phyloP scores from a whole-genome alignment of 2,329 filamentous ascomycete genomes.

The Pestalotiopsis sp. region DNA sequence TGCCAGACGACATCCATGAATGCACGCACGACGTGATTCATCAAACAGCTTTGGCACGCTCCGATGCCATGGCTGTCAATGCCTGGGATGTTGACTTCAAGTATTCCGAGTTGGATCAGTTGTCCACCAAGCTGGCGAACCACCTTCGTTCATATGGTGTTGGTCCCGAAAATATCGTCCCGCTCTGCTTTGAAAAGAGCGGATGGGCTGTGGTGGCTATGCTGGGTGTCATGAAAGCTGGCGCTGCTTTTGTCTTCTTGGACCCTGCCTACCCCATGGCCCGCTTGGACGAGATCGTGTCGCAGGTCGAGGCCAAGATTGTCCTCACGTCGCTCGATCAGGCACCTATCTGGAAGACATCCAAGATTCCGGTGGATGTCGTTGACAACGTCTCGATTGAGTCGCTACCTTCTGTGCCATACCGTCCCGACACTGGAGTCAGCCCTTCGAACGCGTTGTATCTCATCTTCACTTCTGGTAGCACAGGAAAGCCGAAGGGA shows the following conservation, averaged over 20 bases:
- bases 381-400: background rate
- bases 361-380: background rate
- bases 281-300: slow-evolving; percentile 9
- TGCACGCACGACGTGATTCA: slow-evolving; percentile 7
- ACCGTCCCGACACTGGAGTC: background rate
- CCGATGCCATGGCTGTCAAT: slow-evolving; percentile 20
- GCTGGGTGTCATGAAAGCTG: slow-evolving; percentile 26
- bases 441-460: slow-evolving; percentile 15
- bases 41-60: background rate
- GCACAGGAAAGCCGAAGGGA: slow-evolving; percentile 51
- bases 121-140: background rate
- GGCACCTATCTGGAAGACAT: background rate
- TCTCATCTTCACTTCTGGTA: slow-evolving; percentile 55
- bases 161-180: slow-evolving; percentile 16
- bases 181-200: slow-evolving; percentile 26
- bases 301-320: slow-evolving; percentile 2
- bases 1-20: slow-evolving; percentile 1
- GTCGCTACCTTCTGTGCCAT: background rate
- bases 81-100: slow-evolving; percentile 31
- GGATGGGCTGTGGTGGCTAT: slow-evolving; percentile 24
- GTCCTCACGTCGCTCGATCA: background rate
- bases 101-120: slow-evolving; percentile 27
- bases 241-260: slow-evolving; percentile 24
- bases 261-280: slow-evolving; percentile 31
- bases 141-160: background rate